Evolutionary conservation across 2,329 filamentous ascomycete genomes (phyloP).

Genomic region (Tolypocladium pustulatum): DNA sequence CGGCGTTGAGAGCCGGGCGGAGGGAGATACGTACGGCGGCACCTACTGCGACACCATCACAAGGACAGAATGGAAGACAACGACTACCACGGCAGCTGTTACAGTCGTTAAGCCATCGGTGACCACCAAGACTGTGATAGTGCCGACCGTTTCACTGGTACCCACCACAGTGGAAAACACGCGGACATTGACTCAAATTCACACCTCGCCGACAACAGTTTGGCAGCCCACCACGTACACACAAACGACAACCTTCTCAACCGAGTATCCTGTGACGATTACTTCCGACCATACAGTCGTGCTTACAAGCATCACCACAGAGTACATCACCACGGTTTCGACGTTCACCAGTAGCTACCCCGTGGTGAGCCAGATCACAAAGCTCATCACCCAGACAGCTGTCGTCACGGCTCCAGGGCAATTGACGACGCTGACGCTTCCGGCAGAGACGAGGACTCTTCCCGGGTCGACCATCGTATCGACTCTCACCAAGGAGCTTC

Average conservation of each 20-base stretch:
- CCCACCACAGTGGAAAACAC: slow-evolving; percentile 5
- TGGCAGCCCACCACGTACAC: slow-evolving; percentile 8
- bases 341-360: slow-evolving; percentile 7
- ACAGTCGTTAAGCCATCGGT: slow-evolving; percentile 5
- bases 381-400: slow-evolving; percentile 1
- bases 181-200: slow-evolving; percentile 1
- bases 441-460: slow-evolving; percentile 2
- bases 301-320: slow-evolving; percentile 5
- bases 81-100: slow-evolving; percentile 6
- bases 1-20: not conserved
- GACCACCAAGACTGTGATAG: slow-evolving; percentile 6
- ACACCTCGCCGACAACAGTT: slow-evolving; percentile 5
- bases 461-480: not conserved
- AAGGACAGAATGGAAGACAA: slow-evolving; percentile 11
- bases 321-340: slow-evolving; percentile 4
- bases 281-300: slow-evolving; percentile 7
- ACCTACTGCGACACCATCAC: slow-evolving; percentile 7
- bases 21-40: too few relatives aligned
- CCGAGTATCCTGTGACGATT: slow-evolving; percentile 6
- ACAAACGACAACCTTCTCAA: slow-evolving; percentile 4
- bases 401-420: slow-evolving; percentile 5
- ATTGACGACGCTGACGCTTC: slow-evolving; percentile 3
- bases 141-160: slow-evolving; percentile 3
- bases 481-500: slow-evolving; percentile 1
- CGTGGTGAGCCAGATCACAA: slow-evolving; percentile 6